These are phyloP conservation scores for Puccinia coronata DNA, from an alignment of 1,284 basidiomycete genomes.

Conservation along the genomic window DNA sequence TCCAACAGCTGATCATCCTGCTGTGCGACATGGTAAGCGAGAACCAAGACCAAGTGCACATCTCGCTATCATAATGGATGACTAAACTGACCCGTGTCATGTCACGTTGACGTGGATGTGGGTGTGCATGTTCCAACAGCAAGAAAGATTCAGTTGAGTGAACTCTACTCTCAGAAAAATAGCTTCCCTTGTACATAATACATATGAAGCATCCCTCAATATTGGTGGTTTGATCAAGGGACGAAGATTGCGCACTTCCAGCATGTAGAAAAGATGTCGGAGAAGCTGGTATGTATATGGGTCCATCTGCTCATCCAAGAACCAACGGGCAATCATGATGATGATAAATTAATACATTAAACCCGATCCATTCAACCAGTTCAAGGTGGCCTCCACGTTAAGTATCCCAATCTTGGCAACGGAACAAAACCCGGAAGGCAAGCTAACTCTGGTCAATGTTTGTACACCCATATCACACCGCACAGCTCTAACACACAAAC, in stretches of 20 bases:
- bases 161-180: too few species aligned
- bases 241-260: conserved; percentile 20
- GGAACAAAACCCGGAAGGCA: conserved; percentile 56
- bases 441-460: neutral
- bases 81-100: neutral
- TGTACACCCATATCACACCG: neutral
- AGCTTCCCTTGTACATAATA: neutral
- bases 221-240: neutral
- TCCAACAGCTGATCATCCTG: neutral
- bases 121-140: too few species aligned
- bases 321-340: neutral
- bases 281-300: neutral
- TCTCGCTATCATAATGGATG: too few species aligned
- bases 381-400: conserved; percentile 54
- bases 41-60: neutral
- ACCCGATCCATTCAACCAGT: conserved; percentile 20
- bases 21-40: conserved; percentile 33
- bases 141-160: conserved; percentile 37
- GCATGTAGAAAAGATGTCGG: conserved; percentile 17
- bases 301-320: neutral
- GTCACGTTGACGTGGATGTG: too few species aligned
- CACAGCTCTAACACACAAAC: conserved; percentile 50
- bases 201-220: neutral
- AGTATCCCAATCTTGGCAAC: conserved; percentile 56
- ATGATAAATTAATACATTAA: too few species aligned